Base-by-base conservation (phyloP, 306 rosid species). In the Cicer cuneatum region DNA sequence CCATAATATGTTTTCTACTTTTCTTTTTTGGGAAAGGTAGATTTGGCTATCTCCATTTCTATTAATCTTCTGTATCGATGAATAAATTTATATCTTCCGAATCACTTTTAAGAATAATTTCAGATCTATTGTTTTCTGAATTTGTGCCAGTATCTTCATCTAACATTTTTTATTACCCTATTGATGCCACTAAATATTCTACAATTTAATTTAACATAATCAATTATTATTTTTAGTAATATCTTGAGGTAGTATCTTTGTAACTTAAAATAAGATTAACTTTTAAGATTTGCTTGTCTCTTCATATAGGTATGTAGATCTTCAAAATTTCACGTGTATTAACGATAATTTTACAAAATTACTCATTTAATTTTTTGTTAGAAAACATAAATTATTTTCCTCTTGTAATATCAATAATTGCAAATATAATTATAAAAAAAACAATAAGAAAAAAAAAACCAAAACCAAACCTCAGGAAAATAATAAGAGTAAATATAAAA, bases 41-140 rank as follows among this genome's bases (percentile, higher is more conserved):
- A 74, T 77, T 80, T 43, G 80, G 77, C 61, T 72, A 67, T 72
- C 66, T 69, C 10, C 40, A 0, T 39, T 41, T 80, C 56, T 52
- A 67, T 75, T 62, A 71, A 56, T 72, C 68, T 60, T 38, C 35
- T 74, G 80, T 21, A 57, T 68, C 24, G 75, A 61, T 78, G 77
- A 77, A 72, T 76, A 84, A 77, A 71, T 76, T 51, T 78, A 73
- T 57, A 56, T 80, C 56, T 77, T 67, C 77, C 78, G 72, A 78
- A 80, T 88, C 89, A 72, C 66, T 46, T 16, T 5, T 54, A 72
- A 73, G 89, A 90, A 90, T 83, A 80, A 60, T 73, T 80, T 75
- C 60, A 72, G 77, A 83, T 83, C 73, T 72, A 24, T 60, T 61
- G 79, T 69, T 8, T 5, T 59, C 24, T 72, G 85, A 80, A 84